Base-by-base conservation (phyloP, 2,329 filamentous ascomycete species). In the Trichophyton mentagrophytes region DNA sequence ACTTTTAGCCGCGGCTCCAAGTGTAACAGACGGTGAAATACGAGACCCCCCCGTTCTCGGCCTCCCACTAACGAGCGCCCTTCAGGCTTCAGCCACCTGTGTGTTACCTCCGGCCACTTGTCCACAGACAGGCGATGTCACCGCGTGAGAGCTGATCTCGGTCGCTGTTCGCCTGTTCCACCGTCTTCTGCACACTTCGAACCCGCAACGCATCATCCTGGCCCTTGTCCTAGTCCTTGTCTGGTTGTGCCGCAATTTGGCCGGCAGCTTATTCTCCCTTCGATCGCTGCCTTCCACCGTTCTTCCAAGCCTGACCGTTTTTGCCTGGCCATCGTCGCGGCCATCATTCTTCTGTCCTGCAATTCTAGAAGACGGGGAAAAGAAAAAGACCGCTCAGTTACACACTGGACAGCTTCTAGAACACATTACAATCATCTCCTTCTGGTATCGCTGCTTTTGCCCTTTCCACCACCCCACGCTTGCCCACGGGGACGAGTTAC, bases 131-230 rank as follows among this genome's bases (percentile, higher is more conserved):
- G 33, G 8, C 33, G 33, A 38, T 38, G 33, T 38, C 33, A 13
- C 11, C 11, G 33, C 33, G 33, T 9, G 33, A 38, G 40, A 44
- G 40, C n/a, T 20, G 40, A 44, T 44, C 33, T 46, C 44, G n/a
- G 17, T 47, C 44, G 44, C 20, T 25, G 44, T 13, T 47, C 49
- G 49, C 13, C 46, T 30, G 49, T 53, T 53, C 49, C 49, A 53
- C 49, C 49, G 25, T 53, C 49, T 53, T 53, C 49, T 53, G 49
- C 49, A 53, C 49, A 25, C 49, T 53, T 53, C 49, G 22, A 53
- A 25, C 49, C 49, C 49, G 49, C 22, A 33, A 30, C 49, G 49
- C 22, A 53, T 13, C 49, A 53, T 53, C 49, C 49, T 53, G 22
- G 49, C 22, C 49, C 49, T 53, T 53, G 49, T 53, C 49, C 49